Evolutionary conservation across 345 rosid genomes (phyloP), one percentile per base, ranked within the genome.

Genomic region (Erodium maritimum): DNA sequence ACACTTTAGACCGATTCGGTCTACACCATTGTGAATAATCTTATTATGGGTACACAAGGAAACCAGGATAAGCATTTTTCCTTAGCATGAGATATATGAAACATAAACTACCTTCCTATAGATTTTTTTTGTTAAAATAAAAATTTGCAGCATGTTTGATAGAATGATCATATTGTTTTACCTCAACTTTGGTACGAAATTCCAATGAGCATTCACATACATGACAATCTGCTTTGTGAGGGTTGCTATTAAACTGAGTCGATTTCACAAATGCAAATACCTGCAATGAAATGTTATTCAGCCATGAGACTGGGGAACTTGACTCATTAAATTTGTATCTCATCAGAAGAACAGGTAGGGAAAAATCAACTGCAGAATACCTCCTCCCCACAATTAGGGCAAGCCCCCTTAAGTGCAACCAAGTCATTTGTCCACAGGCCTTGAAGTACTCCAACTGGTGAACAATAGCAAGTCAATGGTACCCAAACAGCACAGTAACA

Each of bases 301-400:
- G 55, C 50, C 19, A 33, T 14, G 24, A 17, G 19, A 64, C 52
- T 29, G 19, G 10, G n/a, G 10, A 60, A 55, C 21, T 46, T 64
- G n/a, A n/a, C 56, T 29, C 19, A 55, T n/a, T 46, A 57, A 58
- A 42, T 42, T 42, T 42, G 46, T 42, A 42, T n/a, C n/a, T n/a
- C n/a, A n/a, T n/a, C n/a, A n/a, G n/a, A n/a, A n/a, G n/a, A n/a
- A n/a, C n/a, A n/a, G n/a, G n/a, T 29, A 53, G 29, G 48, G 53
- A 21, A 17, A 20, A 21, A n/a, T n/a, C n/a, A n/a, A n/a, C n/a
- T n/a, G n/a, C n/a, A n/a, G n/a, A 73, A 71, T 67, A 88, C 99
- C 99, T 93, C 99, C 68, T 93, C 99, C 48, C 95, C 91, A 17
- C 99, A 93, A 70, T 89, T 86, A 3, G 96, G 99, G 66, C 99